A percentile compares a stretch with the other conserved stretches of the same genome.
Evolutionary conservation across 352 stramenopile genomes (phyloP).

Genomic region (Pythium aquatile): DNA sequence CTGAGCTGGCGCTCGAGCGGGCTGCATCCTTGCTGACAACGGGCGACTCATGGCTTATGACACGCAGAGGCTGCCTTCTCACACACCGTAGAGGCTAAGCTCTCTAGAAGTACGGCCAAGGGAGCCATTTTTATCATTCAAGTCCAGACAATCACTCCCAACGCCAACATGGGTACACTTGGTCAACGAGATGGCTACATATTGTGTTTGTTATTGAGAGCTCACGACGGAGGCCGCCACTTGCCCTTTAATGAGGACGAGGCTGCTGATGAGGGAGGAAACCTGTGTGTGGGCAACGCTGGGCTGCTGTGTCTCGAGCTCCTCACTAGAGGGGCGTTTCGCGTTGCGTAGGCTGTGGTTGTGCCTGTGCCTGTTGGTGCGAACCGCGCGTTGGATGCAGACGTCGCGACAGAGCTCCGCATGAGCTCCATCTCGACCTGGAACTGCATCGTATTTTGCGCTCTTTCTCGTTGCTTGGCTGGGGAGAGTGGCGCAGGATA

Average conservation of each 20-base stretch:
- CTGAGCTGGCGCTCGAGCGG: not conserved
- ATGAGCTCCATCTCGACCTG: constrained; percentile 59
- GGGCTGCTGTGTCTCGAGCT: not conserved
- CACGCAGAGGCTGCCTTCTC: not conserved
- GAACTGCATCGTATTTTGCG: constrained; percentile 20
- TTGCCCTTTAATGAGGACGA: constrained; percentile 2
- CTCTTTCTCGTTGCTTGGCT: constrained; percentile 11
- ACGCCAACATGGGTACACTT: constrained; percentile 14
- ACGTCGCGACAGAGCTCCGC: constrained; percentile 29
- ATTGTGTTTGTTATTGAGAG: not conserved
- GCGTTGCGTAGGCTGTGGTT: not conserved
- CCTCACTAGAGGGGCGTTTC: not conserved
- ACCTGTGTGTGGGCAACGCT: not conserved
- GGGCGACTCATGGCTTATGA: constrained; percentile 1
- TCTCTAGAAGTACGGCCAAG: too few species aligned
- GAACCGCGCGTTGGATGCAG: constrained; percentile 9
- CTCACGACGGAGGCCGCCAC: constrained; percentile 6
- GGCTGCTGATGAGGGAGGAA: constrained; percentile 3
- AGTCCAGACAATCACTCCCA: constrained; percentile 1
- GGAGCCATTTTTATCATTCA: constrained; percentile 15
- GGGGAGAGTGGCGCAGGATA: constrained; percentile 8
- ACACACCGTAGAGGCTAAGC: not conserved
- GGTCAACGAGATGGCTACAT: not conserved
- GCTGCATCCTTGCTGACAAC: constrained; percentile 16
- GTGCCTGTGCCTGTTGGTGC: not conserved